These are phyloP conservation scores for Tricladium varicosporioides DNA, from an alignment of 2,329 filamentous ascomycete genomes.

Conservation along the genomic window DNA sequence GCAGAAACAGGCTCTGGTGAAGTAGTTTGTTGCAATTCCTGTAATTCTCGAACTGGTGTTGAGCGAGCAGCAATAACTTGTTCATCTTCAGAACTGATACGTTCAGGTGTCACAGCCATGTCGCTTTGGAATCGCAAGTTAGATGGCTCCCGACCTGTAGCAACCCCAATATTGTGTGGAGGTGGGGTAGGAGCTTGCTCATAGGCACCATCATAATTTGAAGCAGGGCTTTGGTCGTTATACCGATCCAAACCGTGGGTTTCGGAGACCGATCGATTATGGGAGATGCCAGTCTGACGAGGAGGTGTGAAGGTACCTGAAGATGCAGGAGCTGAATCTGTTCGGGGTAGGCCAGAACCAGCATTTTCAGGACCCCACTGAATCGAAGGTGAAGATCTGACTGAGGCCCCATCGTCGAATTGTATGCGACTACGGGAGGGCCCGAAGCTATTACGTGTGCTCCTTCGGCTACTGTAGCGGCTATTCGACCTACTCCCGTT, in stretches of 20 bases:
- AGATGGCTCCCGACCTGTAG: constrained; percentile 25
- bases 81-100: constrained; percentile 58
- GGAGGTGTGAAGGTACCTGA: constrained; percentile 25
- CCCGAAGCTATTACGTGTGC: constrained; percentile 54
- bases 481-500: constrained; percentile 39
- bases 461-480: constrained; percentile 57
- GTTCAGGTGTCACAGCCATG: constrained; percentile 48
- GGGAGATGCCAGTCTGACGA: constrained; percentile 10
- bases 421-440: constrained; percentile 50
- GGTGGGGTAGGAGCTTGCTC: constrained; percentile 27
- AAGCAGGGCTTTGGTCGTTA: constrained; percentile 18
- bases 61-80: constrained; percentile 27
- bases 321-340: constrained; percentile 48
- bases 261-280: constrained; percentile 35
- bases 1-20: constrained; percentile 69
- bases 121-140: constrained; percentile 43
- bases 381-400: constrained; percentile 50
- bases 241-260: constrained; percentile 28
- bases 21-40: constrained; percentile 55
- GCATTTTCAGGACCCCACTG: constrained; percentile 20
- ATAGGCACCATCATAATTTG: constrained; percentile 27
- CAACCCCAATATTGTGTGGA: constrained; percentile 24
- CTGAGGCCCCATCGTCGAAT: constrained; percentile 53
- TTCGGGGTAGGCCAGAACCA: constrained; percentile 35
- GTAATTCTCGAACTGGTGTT: constrained; percentile 49